Evolutionary conservation across 2,329 filamentous ascomycete genomes (phyloP).

Genomic region (Colletotrichum endophyticum): DNA sequence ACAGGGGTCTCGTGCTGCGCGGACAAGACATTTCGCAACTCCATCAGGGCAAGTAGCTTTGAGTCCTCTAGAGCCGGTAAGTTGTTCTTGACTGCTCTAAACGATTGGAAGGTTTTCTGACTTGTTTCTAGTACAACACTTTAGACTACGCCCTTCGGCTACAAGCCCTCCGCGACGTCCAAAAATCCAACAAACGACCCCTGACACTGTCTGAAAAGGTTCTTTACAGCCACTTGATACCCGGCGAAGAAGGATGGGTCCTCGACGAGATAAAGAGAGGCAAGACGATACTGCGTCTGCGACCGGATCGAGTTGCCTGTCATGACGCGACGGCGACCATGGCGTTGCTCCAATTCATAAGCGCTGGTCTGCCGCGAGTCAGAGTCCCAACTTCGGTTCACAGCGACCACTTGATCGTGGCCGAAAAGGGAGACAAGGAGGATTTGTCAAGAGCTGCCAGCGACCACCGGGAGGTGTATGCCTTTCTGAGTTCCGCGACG

Average conservation of each 20-base stretch:
- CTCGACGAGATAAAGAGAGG: conserved; percentile 37
- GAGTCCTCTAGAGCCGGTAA: conserved; percentile 26
- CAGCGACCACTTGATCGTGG: conserved; percentile 41
- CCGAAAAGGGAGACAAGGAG: conserved; percentile 32
- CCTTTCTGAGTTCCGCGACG: conserved; percentile 40
- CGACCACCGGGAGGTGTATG: conserved; percentile 41
- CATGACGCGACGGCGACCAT: conserved; percentile 48
- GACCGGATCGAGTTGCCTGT: conserved; percentile 43
- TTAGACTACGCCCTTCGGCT: conserved; percentile 23
- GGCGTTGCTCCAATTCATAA: conserved; percentile 47
- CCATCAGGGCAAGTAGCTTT: conserved; percentile 12
- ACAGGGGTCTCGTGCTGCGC: not conserved
- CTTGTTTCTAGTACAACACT: conserved; percentile 5
- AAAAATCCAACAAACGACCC: conserved; percentile 27
- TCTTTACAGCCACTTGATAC: conserved; percentile 40
- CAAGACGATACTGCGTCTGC: conserved; percentile 38
- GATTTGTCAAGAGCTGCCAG: conserved; percentile 30
- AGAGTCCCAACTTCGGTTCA: conserved; percentile 43
- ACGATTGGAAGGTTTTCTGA: not conserved
- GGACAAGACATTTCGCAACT: not conserved
- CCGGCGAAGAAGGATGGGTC: conserved; percentile 26
- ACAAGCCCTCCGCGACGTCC: conserved; percentile 19
- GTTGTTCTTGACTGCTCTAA: not conserved
- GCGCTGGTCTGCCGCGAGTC: conserved; percentile 40
- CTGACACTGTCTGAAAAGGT: conserved; percentile 42